Percentiles rank a stretch among this genome's conserved stretches.
Evolutionary conservation across 169 alveolate species (phyloP).

Genomic region (Besnoitia besnoiti): DNA sequence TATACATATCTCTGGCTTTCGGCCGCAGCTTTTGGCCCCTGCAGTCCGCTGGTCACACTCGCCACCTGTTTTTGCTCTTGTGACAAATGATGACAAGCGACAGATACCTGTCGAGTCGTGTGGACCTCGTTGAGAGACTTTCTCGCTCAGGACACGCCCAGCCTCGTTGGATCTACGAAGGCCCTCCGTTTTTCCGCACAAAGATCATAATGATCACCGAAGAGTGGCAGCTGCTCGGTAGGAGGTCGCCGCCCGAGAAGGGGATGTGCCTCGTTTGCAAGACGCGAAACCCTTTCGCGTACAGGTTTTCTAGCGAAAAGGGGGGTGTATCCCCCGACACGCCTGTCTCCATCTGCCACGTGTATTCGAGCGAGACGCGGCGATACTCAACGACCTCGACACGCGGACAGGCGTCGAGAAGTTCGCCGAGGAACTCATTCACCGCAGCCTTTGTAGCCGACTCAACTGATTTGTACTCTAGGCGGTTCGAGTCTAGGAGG

Average conservation of each 20-base stretch:
- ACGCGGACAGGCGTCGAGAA: neutral
- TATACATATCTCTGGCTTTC: too few relatives aligned
- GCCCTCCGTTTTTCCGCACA: neutral
- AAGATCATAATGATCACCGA: neutral
- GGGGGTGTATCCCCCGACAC: conserved; percentile 23
- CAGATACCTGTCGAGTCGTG: too few relatives aligned
- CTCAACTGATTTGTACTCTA: neutral
- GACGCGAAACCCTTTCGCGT: neutral
- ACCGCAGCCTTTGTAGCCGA: neutral
- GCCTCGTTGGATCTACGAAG: too few relatives aligned
- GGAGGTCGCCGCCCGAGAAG: neutral
- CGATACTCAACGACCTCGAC: neutral
- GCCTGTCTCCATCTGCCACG: conserved; percentile 24
- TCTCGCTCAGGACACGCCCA: too few relatives aligned
- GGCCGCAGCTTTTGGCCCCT: too few relatives aligned
- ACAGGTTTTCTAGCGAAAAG: neutral
- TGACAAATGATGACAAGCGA: too few relatives aligned
- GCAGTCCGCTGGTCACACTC: too few relatives aligned
- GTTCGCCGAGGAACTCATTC: neutral
- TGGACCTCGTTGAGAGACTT: too few relatives aligned
- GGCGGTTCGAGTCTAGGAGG: conserved; percentile 29
- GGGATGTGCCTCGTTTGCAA: neutral
- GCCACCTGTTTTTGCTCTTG: too few relatives aligned
- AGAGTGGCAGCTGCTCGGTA: neutral
- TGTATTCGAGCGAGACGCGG: neutral